Base-by-base conservation (phyloP, 2,329 filamentous ascomycete species). In the Cladosporium sp. region DNA sequence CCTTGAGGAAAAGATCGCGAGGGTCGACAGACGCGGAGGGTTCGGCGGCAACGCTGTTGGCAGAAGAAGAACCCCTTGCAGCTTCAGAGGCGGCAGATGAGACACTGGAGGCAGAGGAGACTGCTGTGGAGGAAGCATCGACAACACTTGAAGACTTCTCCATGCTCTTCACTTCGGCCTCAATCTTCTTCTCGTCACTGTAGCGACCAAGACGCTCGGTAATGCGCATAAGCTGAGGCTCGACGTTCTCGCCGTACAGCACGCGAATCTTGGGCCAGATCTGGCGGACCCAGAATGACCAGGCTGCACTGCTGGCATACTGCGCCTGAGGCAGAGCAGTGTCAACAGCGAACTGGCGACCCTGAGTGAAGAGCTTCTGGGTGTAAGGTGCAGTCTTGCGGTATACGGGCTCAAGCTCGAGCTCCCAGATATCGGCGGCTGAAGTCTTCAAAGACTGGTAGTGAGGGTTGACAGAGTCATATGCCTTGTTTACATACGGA, bases 161-260 rank as follows among this genome's bases (percentile, higher is more conserved):
- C 62, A 83, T 77, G 52, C 86, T 83, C 57, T 87, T 84, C 50
- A 86, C 79, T 21, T 82, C 84, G 40, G 86, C 84, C 70, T 88
- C 84, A 26, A 90, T 71, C 70, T 86, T 88, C 75, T 86, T 87
- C 23, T 86, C 86, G 71, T 86, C 84, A 69, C 84, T 88, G 78
- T 93, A 91, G 57, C 90, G 84, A 49, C 93, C 93, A 12, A 99
- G 85, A 55, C 93, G 89, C 80, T 97, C 91, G 14, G 92, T 91
- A 73, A 99, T 98, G 72, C 93, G 92, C 65, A 94, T 86, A 16
- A 99, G 84, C 78, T 99, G 96, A 16, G 96, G 96, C 80, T 98
- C 93, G 3, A 99, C 93, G 72, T 96, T 97, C 74, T 97, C 89
- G 12, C 89, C 86, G 74, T 98, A 98, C 5, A 97, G 80, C 16